phyloP scores from a whole-genome alignment of 2,329 filamentous ascomycete species.

The Neofusicoccum kwambonambiense region DNA sequence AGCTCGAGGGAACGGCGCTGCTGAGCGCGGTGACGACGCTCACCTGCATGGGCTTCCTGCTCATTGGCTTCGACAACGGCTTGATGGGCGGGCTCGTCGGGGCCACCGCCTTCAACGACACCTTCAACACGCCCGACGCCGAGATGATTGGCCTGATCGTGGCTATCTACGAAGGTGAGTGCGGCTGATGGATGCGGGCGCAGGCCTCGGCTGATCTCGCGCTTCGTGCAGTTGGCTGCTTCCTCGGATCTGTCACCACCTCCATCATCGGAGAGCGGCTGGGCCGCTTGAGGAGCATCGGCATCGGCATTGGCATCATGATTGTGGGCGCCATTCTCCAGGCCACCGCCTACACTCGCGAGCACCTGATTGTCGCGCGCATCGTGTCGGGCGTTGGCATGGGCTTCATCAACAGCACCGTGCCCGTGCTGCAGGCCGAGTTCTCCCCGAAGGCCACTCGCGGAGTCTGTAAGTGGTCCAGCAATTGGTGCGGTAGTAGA shows the following conservation, averaged over 20 bases:
- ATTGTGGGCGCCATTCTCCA: conserved; percentile 45
- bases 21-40: conserved; percentile 45
- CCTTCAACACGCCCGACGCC: background rate
- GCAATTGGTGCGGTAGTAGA: too few species aligned
- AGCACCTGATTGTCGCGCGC: conserved; percentile 48
- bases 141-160: conserved; percentile 47
- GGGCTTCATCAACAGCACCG: conserved; percentile 48
- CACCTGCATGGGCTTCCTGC: conserved; percentile 49
- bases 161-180: conserved; percentile 42
- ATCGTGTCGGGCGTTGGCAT: conserved; percentile 50
- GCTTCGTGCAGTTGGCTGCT: conserved; percentile 37
- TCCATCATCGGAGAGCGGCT: conserved; percentile 45
- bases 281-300: conserved; percentile 45
- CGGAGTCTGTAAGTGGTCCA: background rate
- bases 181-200: too few species aligned
- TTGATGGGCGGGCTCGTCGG: conserved; percentile 35
- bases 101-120: background rate
- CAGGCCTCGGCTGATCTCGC: background rate
- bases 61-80: conserved; percentile 51
- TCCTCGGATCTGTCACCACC: conserved; percentile 40
- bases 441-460: background rate
- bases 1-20: conserved; percentile 39
- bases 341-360: conserved; percentile 42
- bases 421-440: conserved; percentile 47
- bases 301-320: conserved; percentile 46